Evolutionary conservation across 148 eudicot genomes (phyloP), one percentile per base, ranked within the genome.

Genomic region (Nepenthes gracilis): DNA sequence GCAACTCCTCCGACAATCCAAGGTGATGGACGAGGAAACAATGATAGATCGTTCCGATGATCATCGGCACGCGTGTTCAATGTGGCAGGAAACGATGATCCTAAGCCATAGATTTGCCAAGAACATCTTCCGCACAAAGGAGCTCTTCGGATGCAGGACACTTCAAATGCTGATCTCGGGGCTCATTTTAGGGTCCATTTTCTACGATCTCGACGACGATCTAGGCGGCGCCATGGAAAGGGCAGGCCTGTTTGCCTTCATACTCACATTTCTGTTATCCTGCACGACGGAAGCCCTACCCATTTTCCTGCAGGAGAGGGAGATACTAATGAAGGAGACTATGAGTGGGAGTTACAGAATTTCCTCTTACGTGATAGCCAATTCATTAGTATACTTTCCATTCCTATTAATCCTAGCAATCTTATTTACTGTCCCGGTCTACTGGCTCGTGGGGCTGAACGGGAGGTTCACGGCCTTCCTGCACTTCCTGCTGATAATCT

Each of bases 161-260:
- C 32, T 94, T 36, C 91, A 90, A 58, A 94, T 94, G 97, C 66
- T 89, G 58, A 43, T 78, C 12, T 85, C 97, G 2, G 99, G 99
- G 45, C 55, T 94, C 33, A 59, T 89, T 12, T 51, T 94, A 53
- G 99, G 99, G 4, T 94, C 99, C 1, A 89, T 94, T 48, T 94
- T 94, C 60, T 86, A 83, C 53, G 47, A 79, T 66, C 87, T 94
- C 5, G 67, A 78, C 37, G 75, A 81, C 47, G 74, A 86, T 74
- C 66, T 94, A 51, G 54, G 72, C 4, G 99, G 99, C 37, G 90
- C 99, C 1, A 65, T 76, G 56, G 99, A 89, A 69, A 76, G 86
- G 66, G 90, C 85, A 11, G 99, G 99, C n/a, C 65, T 94, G 36
- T 89, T 94, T 62, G 99, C 99, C 10, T 94, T 94, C 75, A 81